phyloP scores from a whole-genome alignment of 2,329 filamentous ascomycete species.

The Aspergillus fijiensis region DNA sequence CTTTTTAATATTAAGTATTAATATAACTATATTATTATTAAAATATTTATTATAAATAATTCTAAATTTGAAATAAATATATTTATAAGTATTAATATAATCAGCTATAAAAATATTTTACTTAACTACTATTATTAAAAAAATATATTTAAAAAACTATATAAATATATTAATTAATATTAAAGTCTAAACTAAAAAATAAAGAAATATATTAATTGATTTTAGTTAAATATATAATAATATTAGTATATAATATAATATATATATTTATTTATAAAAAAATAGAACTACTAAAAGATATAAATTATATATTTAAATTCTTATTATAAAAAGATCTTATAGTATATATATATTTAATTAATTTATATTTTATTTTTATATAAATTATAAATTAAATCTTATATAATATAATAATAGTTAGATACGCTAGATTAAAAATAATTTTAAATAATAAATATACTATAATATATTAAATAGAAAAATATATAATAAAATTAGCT shows the following conservation, averaged over 20 bases:
- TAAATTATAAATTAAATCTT: background rate
- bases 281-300: background rate
- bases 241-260: background rate
- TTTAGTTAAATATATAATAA: background rate
- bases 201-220: background rate
- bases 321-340: background rate
- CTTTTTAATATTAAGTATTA: background rate
- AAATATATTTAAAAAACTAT: background rate
- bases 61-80: background rate
- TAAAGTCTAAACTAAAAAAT: background rate
- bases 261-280: background rate
- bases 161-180: background rate
- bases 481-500: background rate
- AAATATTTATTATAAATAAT: background rate
- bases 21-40: background rate
- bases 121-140: background rate
- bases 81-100: background rate
- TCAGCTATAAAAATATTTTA: background rate
- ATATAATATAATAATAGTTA: background rate
- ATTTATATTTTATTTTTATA: background rate
- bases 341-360: background rate
- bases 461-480: background rate
- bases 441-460: background rate
- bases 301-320: background rate
- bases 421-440: background rate